Percentiles rank a stretch among this genome's conserved stretches.
These are phyloP conservation scores for Omphalotus guepiniiformis DNA, from an alignment of 768 basidiomycete species.

Conservation along the genomic window DNA sequence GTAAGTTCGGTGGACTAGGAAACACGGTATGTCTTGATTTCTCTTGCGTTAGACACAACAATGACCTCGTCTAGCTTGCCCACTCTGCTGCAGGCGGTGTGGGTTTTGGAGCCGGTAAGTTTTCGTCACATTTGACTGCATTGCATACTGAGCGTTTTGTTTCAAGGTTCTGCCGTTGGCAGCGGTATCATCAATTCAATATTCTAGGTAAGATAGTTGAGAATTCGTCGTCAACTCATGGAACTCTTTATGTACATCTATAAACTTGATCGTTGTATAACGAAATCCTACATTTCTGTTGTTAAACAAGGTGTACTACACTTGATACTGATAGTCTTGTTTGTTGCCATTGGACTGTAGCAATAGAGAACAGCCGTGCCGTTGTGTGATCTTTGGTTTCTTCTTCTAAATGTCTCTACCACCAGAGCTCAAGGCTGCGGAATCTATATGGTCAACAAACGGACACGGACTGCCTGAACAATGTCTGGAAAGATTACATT, in stretches of 20 bases:
- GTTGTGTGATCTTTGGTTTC: no score
- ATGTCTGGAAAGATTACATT: no score
- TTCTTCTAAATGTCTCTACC: no score
- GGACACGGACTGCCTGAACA: no score
- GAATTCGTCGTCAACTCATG: not conserved
- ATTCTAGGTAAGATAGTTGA: conserved; percentile 28
- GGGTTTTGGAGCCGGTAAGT: conserved; percentile 75
- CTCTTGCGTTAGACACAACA: not conserved
- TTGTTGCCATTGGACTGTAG: no score
- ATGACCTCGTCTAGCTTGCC: conserved; percentile 37
- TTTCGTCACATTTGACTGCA: conserved; percentile 32
- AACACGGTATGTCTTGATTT: conserved; percentile 42
- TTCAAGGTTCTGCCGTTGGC: conserved; percentile 39
- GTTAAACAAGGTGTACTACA: no score
- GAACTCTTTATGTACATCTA: not conserved
- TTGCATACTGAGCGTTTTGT: not conserved
- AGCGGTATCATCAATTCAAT: conserved; percentile 43
- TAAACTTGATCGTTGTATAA: not conserved
- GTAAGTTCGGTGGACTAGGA: conserved; percentile 52
- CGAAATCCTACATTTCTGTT: not conserved
- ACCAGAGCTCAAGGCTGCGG: no score
- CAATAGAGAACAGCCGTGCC: no score
- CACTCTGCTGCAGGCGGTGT: conserved; percentile 61
- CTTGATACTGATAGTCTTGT: no score
- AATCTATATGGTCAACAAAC: no score